phyloP scores from a whole-genome alignment of 768 basidiomycete species.

The Podaxis mareebaensis region DNA sequence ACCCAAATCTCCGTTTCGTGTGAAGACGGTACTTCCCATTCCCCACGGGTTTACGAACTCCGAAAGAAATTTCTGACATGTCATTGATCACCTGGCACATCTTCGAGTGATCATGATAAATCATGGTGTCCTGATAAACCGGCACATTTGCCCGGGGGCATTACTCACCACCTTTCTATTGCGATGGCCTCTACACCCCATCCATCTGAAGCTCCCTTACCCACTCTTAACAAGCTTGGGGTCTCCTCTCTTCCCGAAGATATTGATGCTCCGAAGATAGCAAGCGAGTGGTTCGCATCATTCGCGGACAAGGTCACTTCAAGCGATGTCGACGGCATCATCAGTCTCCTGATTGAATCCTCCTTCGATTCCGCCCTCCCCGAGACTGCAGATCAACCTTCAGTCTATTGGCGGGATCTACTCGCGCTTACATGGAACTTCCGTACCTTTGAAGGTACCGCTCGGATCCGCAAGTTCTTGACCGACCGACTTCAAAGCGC shows the following conservation, averaged over 20 bases:
- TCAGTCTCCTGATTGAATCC: conserved; percentile 31
- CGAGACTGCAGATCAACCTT: conserved; percentile 16
- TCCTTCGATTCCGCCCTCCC: conserved; percentile 26
- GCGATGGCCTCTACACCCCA: conserved; percentile 15
- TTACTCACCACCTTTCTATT: neutral
- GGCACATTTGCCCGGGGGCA: neutral
- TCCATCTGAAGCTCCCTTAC: conserved; percentile 27
- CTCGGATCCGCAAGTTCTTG: conserved; percentile 41
- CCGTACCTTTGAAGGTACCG: conserved; percentile 42
- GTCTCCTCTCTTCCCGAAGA: conserved; percentile 26
- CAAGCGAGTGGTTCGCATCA: conserved; percentile 28
- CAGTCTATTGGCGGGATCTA: conserved; percentile 52
- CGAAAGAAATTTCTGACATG: neutral
- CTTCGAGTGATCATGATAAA: neutral
- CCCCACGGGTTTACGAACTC: neutral
- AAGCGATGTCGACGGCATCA: conserved; percentile 26
- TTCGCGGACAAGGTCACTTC: conserved; percentile 20
- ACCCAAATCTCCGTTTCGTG: neutral
- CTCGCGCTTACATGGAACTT: conserved; percentile 56
- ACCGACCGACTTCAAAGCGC: conserved; percentile 32
- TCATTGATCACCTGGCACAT: neutral
- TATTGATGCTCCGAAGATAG: conserved; percentile 32
- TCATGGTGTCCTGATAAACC: neutral
- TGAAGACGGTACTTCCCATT: conserved; percentile 17
- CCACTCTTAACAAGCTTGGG: conserved; percentile 32